These are phyloP conservation scores for Sordariomycetes sp. DNA, from an alignment of 2,329 filamentous ascomycete genomes.

Conservation along the genomic window DNA sequence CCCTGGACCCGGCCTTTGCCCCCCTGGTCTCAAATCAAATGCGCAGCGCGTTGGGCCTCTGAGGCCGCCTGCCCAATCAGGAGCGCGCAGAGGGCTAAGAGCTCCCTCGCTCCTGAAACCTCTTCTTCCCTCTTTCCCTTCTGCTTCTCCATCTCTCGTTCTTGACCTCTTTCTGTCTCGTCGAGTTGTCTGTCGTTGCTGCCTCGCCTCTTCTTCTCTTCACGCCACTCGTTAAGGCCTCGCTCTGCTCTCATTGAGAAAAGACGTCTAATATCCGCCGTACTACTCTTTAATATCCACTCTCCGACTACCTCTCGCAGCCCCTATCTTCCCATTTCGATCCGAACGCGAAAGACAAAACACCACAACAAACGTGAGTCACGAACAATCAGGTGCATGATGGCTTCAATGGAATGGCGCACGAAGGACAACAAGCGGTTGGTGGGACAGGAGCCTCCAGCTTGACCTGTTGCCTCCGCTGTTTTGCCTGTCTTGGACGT, in stretches of 20 bases:
- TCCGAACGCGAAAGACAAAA: too few species aligned
- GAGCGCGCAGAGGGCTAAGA: too few species aligned
- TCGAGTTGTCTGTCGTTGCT: slow-evolving; percentile 3
- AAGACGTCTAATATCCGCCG: neutral
- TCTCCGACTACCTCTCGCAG: too few species aligned
- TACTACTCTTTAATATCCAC: too few species aligned
- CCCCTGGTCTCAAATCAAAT: slow-evolving; percentile 2
- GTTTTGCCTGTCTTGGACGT: too few species aligned
- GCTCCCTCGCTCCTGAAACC: slow-evolving; percentile 5
- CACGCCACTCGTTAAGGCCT: slow-evolving; percentile 9
- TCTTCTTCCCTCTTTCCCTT: slow-evolving; percentile 5
- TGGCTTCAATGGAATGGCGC: too few species aligned
- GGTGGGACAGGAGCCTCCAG: too few species aligned
- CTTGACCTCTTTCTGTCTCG: slow-evolving; percentile 3
- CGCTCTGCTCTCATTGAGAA: slow-evolving; percentile 1
- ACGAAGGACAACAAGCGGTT: too few species aligned
- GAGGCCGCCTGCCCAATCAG: neutral
- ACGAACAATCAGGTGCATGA: too few species aligned
- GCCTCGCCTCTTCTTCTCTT: slow-evolving; percentile 6
- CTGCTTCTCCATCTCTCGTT: slow-evolving; percentile 17
- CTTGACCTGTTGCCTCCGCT: too few species aligned
- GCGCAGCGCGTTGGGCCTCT: neutral
- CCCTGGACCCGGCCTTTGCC: neutral
- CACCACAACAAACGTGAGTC: too few species aligned
- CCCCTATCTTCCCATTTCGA: too few species aligned